Evolutionary conservation across 139 green algal genomes (phyloP), one percentile per base, ranked within the genome.

Genomic region (Closterium sp.): DNA sequence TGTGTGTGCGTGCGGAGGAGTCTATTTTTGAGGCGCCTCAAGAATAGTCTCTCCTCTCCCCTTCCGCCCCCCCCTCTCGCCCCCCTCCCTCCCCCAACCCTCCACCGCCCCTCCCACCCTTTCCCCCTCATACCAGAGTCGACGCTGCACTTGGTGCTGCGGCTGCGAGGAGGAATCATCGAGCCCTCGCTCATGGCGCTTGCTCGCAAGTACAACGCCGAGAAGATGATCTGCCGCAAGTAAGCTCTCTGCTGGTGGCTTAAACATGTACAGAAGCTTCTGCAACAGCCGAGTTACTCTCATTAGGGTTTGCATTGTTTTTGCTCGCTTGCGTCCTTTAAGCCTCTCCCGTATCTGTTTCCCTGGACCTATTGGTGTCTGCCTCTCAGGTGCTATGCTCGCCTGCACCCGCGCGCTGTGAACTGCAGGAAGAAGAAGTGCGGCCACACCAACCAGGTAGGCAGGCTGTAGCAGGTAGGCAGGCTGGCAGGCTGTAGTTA

Each of bases 151-250:
- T 92, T 99, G 95, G 98, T 99, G 94, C 97, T 99, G 88, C 97
- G 98, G 76, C 96, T 99, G 93, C 96, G 98, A 85, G 97, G 97
- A 76, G 97, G 97, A 91, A 99, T 99, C 96, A 99, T 99, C 90
- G 98, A 99, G 97, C 98, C 98, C 19, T 99, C 97, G 33, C 97
- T 99, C 90, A 96, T 98, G 94, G 97, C 97, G 90, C 97, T 99
- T 81, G 98, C 98, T 12, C 95, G 97, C 91, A 99, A 99, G 97
- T 99, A 98, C 97, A 99, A 99, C 97, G 95, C 97, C 93, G 98
- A 99, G 95, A 99, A 99, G 96, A 97, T 98, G 94, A 98, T 99
- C 94, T 99, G 98, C 97, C 97, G 98, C 96, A 99, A 99, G 98
- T 99, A 38, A 87, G 83, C 55, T 28, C 36, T 4, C 36, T 55